Conservation (phyloP, 345 rosid genomes). For the Murraya koenigii region DNA sequence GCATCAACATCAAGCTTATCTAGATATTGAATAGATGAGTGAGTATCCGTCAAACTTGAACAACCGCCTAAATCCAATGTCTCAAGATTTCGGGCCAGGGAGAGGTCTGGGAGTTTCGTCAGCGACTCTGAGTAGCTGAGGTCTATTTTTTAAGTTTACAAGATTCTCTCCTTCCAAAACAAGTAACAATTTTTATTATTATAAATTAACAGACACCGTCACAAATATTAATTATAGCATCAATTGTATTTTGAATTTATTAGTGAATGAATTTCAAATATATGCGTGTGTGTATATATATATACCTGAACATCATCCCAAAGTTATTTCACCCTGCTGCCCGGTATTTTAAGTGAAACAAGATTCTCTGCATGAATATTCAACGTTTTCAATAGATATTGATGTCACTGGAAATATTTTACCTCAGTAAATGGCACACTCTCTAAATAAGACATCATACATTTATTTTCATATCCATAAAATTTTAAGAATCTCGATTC, state of each 20-base stretch:
- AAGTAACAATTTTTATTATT: not conserved
- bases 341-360: no score
- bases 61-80: slow-evolving; percentile 24
- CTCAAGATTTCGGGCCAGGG: slow-evolving; percentile 25
- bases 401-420: slow-evolving; percentile 2
- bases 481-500: slow-evolving; percentile 30
- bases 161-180: not conserved
- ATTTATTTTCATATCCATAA: not conserved
- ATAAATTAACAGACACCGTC: not conserved
- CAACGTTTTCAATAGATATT: no score
- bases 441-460: slow-evolving; percentile 2
- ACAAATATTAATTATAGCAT: no score
- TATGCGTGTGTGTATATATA: no score
- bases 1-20: no score
- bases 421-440: slow-evolving; percentile 23
- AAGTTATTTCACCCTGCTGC: no score
- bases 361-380: no score
- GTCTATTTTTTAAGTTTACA: no score
- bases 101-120: slow-evolving; percentile 22
- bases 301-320: no score
- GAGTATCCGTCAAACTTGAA: slow-evolving; percentile 21
- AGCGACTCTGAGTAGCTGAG: slow-evolving; percentile 13
- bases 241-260: no score
- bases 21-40: no score
- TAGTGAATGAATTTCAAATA: no score